Conservation (phyloP, 2,329 filamentous ascomycete genomes). For the Fusarium begoniae region DNA sequence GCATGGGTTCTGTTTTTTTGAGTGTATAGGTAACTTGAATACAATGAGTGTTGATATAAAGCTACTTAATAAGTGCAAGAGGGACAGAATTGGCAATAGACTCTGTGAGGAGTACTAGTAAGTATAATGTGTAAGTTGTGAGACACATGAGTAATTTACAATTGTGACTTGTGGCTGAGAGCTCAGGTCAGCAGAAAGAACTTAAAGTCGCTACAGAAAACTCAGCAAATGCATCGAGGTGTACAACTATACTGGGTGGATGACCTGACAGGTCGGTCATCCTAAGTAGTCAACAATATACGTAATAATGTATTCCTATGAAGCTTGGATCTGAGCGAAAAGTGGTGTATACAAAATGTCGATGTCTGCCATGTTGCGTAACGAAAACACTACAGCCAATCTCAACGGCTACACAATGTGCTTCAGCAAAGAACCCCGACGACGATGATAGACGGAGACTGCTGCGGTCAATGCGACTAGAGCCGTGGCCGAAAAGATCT, state of each 20-base stretch:
- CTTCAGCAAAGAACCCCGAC: neutral
- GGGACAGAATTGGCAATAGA: accelerated
- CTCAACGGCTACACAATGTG: neutral
- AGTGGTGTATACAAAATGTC: neutral
- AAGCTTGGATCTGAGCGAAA: accelerated
- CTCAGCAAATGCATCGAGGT: neutral
- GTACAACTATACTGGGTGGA: no score
- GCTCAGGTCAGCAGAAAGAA: accelerated
- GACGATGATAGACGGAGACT: accelerated
- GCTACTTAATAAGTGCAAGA: accelerated
- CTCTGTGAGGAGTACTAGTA: accelerated
- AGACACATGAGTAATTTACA: accelerated
- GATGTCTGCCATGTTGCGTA: no score
- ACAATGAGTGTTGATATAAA: accelerated
- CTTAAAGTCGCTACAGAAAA: no score
- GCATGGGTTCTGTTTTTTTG: accelerated
- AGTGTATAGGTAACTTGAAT: accelerated
- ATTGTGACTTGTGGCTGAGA: accelerated
- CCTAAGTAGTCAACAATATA: accelerated
- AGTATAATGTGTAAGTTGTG: accelerated
- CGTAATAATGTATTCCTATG: accelerated
- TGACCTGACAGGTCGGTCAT: accelerated
- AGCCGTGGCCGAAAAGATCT: accelerated
- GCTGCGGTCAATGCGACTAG: accelerated
- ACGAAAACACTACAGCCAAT: no score